A percentile compares a stretch with the other conserved stretches of the same genome.
Conservation (phyloP, 139 green algal genomes). For the Picochlorum sp. region DNA sequence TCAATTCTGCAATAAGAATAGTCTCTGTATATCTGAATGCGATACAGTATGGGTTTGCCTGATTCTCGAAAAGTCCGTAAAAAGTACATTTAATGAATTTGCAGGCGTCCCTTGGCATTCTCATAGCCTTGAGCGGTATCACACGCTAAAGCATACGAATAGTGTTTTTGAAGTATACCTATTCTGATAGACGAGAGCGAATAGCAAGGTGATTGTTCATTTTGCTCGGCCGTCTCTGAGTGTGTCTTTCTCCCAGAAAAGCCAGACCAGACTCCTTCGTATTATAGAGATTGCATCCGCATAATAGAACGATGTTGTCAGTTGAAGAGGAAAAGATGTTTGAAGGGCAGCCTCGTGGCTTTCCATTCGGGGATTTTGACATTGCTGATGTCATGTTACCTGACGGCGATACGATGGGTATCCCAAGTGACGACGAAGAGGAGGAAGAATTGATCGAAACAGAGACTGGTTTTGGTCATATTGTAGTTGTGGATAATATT, state of each 20-base stretch:
- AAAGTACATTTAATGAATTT: too few species aligned
- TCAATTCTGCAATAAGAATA: too few species aligned
- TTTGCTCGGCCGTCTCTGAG: too few species aligned
- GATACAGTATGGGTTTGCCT: too few species aligned
- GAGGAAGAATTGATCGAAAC: slow-evolving; percentile 74
- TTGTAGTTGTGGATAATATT: slow-evolving; percentile 92
- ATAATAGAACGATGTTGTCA: not conserved
- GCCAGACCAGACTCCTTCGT: not conserved
- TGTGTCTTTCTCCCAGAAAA: not conserved
- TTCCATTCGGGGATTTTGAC: slow-evolving; percentile 74
- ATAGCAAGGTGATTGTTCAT: too few species aligned
- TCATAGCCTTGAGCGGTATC: too few species aligned
- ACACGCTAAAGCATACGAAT: too few species aligned
- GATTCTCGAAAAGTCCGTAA: too few species aligned
- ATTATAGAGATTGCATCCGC: not conserved
- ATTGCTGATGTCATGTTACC: slow-evolving; percentile 82
- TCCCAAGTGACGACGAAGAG: slow-evolving; percentile 71
- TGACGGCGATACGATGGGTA: slow-evolving; percentile 77
- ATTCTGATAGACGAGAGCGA: too few species aligned
- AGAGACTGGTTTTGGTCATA: slow-evolving; percentile 86
- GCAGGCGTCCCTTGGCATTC: too few species aligned
- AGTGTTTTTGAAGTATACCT: too few species aligned
- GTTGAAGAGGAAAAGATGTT: slow-evolving; percentile 27
- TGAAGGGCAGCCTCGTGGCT: slow-evolving; percentile 60
- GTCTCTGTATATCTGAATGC: too few species aligned